Evolutionary conservation across 1,139 yeast genomes (phyloP).

Genomic region (Geotrichum aggregatum): DNA sequence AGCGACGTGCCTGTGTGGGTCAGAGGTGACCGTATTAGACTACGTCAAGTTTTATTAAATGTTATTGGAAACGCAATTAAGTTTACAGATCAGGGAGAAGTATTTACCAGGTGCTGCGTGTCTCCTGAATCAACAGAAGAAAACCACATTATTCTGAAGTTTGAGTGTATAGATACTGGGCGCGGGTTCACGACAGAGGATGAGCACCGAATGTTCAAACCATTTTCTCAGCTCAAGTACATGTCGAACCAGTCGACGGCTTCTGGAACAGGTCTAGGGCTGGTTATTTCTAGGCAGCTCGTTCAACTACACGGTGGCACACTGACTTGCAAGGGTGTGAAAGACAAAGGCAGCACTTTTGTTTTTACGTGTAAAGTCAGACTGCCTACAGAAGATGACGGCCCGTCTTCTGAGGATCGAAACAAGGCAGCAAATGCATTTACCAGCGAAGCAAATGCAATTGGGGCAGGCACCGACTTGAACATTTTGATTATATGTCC

Average conservation of each 20-base stretch:
- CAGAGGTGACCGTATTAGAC: conserved; percentile 83
- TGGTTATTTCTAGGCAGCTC: conserved; percentile 79
- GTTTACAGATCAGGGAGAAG: conserved; percentile 74
- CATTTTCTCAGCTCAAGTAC: conserved; percentile 71
- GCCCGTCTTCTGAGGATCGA: conserved; percentile 28
- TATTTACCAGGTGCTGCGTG: conserved; percentile 38
- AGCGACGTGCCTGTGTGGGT: conserved; percentile 74
- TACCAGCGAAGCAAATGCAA: conserved; percentile 15
- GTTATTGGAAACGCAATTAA: conserved; percentile 82
- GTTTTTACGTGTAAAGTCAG: conserved; percentile 35
- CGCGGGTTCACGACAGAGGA: conserved; percentile 68
- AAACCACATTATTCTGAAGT: conserved; percentile 49
- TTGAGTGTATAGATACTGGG: conserved; percentile 82
- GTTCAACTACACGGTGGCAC: conserved; percentile 86
- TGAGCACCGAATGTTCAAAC: conserved; percentile 72
- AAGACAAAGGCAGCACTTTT: conserved; percentile 79
- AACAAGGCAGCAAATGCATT: conserved; percentile 22
- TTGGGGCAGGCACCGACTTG: conserved; percentile 21
- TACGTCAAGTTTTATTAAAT: conserved; percentile 85
- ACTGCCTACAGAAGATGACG: conserved; percentile 32
- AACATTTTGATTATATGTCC: conserved; percentile 35
- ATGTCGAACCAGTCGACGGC: conserved; percentile 2
- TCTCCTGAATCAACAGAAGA: conserved; percentile 21
- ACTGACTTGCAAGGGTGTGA: conserved; percentile 59
- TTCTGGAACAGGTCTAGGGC: conserved; percentile 83